Base-by-base conservation (phyloP, 2,329 filamentous ascomycete genomes). In the Cercospora sesami region DNA sequence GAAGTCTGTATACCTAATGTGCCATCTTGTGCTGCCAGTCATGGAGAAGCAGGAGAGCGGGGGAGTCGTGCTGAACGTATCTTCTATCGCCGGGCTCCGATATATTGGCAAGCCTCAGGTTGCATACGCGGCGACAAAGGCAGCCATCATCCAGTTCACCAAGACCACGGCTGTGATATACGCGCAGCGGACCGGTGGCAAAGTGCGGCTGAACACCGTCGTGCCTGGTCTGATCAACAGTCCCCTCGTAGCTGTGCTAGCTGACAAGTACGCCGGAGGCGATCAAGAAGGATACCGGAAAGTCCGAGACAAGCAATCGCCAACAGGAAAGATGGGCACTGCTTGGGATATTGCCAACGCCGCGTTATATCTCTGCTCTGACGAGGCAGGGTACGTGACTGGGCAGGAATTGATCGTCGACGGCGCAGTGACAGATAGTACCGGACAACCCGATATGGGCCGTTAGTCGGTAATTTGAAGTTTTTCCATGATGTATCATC, bases 111-210 rank as follows among this genome's bases (percentile, higher is more conserved):
- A 84, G 69, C 81, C 82, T 4, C 86, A 88, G 72, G 80, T 88
- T 1, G 86, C 82, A 0, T 87, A 88, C 71, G 83, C 83, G 79
- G 90, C 90, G 18, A 91, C 89, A 80, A 94, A 94, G 85, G 90
- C 91, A 5, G 91, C 89, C 74, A 89, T 93, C 53, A 86, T 92
- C 73, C 89, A 92, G 79, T 86, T 93, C 65, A 90, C 88, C 79
- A 92, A 91, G 83, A 92, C 90, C 2, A 87, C 94, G 14, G 91
- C 90, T 55, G 91, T 87, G 1, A 82, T 85, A 0, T 86, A 86
- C 71, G 84, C 84, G 0, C 61, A 75, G 62, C 65, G 72, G 55
- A 75, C 72, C 5, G 69, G 71, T 1, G 81, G 80, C 14, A 80
- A 81, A 0, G 80, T 87, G 3, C 75, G 85, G 18, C 68, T 88